Conservation (phyloP, 257 asterid species). For the Handroanthus guayacan region DNA sequence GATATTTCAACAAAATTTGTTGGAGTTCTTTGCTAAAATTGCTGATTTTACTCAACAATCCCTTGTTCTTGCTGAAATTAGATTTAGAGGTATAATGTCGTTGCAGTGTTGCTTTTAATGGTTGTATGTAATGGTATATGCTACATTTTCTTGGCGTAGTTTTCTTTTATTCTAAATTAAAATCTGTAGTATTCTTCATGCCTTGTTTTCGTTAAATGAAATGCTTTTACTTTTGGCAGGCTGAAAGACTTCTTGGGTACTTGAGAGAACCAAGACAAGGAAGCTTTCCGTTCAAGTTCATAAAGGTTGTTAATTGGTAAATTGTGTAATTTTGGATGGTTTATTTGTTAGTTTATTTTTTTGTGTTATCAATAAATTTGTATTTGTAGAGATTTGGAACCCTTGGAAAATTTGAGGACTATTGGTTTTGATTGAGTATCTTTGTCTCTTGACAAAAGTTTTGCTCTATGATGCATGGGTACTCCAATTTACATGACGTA, state of each 20-base stretch:
- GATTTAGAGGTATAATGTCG: not conserved
- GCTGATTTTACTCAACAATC: not conserved
- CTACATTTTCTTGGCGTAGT: not conserved
- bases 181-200: conserved; percentile 30
- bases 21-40: not conserved
- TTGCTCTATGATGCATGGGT: too few relatives aligned
- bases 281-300: conserved; percentile 57
- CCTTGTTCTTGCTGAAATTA: not conserved
- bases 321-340: conserved; percentile 30
- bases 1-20: not conserved
- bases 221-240: conserved; percentile 52
- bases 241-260: conserved; percentile 65
- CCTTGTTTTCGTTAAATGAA: conserved; percentile 13
- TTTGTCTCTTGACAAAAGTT: too few relatives aligned
- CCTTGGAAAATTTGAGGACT: too few relatives aligned
- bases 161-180: not conserved
- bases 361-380: too few relatives aligned
- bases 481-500: too few relatives aligned
- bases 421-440: too few relatives aligned
- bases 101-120: conserved; percentile 28
- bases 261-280: conserved; percentile 72
- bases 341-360: not conserved
- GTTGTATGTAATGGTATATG: conserved; percentile 5
- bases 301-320: conserved; percentile 25
- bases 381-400: too few relatives aligned